These are phyloP conservation scores for Pseudogymnoascus sp. DNA, from an alignment of 2,329 filamentous ascomycete species.

Conservation along the genomic window DNA sequence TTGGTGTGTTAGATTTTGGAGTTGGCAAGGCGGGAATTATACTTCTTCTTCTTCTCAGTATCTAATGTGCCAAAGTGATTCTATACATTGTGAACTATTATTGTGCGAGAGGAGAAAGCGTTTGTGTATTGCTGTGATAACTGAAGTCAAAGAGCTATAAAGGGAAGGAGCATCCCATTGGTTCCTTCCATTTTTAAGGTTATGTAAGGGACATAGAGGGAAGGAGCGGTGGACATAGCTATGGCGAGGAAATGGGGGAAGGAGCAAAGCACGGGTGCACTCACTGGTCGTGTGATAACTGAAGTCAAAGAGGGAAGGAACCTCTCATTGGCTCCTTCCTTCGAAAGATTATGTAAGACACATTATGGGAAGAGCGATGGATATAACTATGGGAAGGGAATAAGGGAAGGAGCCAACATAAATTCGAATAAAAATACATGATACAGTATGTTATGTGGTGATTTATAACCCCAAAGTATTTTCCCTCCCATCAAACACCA, in stretches of 20 bases:
- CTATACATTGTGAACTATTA: not conserved
- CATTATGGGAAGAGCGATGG: not conserved
- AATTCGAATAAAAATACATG: not conserved
- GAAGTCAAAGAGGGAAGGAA: not conserved
- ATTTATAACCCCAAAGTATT: not conserved
- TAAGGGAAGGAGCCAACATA: not conserved
- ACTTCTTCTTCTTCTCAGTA: slow-evolving; percentile 3
- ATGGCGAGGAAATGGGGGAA: not conserved
- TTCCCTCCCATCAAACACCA: not conserved
- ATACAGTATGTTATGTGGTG: not conserved
- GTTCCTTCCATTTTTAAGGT: not conserved
- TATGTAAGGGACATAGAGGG: not conserved
- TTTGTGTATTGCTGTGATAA: not conserved
- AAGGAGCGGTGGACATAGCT: not conserved
- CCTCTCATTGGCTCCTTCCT: not conserved
- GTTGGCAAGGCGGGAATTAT: not conserved
- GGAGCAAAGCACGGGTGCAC: not conserved
- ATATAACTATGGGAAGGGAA: not conserved
- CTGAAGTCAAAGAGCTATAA: not conserved
- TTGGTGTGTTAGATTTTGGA: not conserved
- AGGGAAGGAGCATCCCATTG: not conserved
- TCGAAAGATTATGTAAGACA: not conserved
- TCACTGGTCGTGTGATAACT: not conserved
- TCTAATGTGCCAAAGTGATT: not conserved
- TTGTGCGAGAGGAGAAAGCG: not conserved